Evolutionary conservation across 805 yeast species (phyloP), one percentile per base, ranked within the genome.

Genomic region (Peterozyma xylosa): DNA sequence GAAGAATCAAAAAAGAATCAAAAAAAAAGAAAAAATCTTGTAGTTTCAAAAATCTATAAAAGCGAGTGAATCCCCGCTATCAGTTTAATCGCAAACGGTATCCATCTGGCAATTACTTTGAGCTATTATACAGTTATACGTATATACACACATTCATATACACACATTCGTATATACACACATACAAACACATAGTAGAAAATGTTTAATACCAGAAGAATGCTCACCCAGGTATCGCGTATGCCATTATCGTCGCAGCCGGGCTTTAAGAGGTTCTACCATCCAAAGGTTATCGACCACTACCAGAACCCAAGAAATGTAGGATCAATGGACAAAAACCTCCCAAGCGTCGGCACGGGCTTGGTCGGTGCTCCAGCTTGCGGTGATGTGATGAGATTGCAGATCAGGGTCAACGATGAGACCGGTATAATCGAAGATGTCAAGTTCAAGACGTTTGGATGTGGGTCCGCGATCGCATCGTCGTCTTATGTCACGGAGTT

Each of bases 311-410:
- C 99, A 48, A 78, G 99, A 65, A 93, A 93, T 60, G 98, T 93
- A 27, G 99, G 99, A 14, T 77, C 96, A 5, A 68, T 93, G 64
- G 88, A 90, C 66, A 89, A 90, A 66, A 73, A 71, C 43, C 75
- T 78, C 47, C 57, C 67, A 14, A 77, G 80, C 53, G 97, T 93
- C 11, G 99, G 99, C 37, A 93, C 98, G 1, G 99, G 99, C 1
- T 74, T 93, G 38, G 99, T 93, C 13, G 99, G 99, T 45, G 98
- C 99, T 0, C 98, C 99, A 44, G 99, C 99, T 0, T 93, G 99
- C 69, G 99, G 99, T 45, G 99, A 93, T 70, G 99, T 93, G 38
- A 93, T 93, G 96, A 84, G 95, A 68, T 74, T 93, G 51, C 98
- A 93, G 64, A 93, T 93, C 58, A 80, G 90, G 62, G 99, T 93